Conservation (phyloP, 305 asterid species). For the Fraxinus angustifolia region DNA sequence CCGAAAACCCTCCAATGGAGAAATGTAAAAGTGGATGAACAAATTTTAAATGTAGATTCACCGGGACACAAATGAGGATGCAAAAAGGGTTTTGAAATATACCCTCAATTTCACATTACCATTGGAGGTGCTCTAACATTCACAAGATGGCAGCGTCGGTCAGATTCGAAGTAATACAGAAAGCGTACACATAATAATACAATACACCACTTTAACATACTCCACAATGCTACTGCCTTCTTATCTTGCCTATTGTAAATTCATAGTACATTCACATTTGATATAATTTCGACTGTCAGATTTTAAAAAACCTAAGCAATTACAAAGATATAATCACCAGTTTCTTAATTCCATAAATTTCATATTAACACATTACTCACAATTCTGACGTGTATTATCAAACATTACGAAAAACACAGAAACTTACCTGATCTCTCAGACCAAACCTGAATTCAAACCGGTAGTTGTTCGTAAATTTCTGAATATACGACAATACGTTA, state of each 20-base stretch:
- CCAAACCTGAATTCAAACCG: background rate
- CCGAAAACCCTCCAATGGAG: no score
- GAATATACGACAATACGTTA: background rate
- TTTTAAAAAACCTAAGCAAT: background rate
- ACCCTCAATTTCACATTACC: no score
- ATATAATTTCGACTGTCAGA: background rate
- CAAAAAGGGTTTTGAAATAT: no score
- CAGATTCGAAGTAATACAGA: background rate
- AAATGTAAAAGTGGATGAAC: no score
- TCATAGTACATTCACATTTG: background rate
- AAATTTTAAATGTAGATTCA: no score
- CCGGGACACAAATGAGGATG: no score
- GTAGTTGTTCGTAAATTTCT: background rate
- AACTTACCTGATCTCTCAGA: background rate
- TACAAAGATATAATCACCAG: background rate
- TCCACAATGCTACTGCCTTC: background rate
- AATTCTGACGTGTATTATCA: background rate
- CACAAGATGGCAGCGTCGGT: background rate
- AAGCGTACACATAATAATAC: background rate
- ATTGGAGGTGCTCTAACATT: no score
- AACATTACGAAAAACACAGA: background rate
- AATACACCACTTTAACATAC: background rate
- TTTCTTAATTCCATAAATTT: background rate
- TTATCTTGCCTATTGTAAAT: background rate
- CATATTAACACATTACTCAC: background rate